Percentiles rank a stretch among this genome's conserved stretches.
These are phyloP conservation scores for Talaromyces nanjingensis DNA, from an alignment of 495 filamentous ascomycete species.

Conservation along the genomic window DNA sequence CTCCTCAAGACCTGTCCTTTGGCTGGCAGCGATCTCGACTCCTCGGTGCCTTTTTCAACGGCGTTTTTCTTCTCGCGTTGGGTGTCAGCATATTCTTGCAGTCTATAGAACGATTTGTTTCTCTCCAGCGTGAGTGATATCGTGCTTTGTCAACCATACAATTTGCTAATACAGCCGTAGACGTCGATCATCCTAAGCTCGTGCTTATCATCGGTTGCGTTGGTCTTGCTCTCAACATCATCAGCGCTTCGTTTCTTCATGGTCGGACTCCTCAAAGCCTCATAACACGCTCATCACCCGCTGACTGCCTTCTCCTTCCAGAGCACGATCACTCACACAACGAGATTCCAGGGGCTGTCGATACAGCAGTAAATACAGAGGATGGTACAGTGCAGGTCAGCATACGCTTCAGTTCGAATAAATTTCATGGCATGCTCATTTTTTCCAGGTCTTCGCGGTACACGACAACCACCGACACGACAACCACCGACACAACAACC, in stretches of 20 bases:
- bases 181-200: constrained; percentile 63
- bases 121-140: constrained; percentile 27
- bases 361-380: background rate
- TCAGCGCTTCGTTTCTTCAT: constrained; percentile 72
- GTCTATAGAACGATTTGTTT: constrained; percentile 72
- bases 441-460: background rate
- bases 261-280: constrained; percentile 31
- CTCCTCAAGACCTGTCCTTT: constrained; percentile 36
- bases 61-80: constrained; percentile 83
- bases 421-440: background rate
- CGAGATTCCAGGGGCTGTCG: background rate
- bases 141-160: background rate
- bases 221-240: constrained; percentile 73
- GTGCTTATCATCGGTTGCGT: constrained; percentile 74
- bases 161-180: constrained; percentile 24
- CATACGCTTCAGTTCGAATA: background rate
- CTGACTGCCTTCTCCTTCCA: background rate
- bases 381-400: background rate
- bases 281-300: background rate
- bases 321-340: constrained; percentile 1
- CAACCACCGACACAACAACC: constrained; percentile 3
- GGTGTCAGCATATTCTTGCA: constrained; percentile 91
- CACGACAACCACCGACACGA: constrained; percentile 8
- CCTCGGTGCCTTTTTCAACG: constrained; percentile 84
- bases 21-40: constrained; percentile 83